Evolutionary conservation across 306 rosid genomes (phyloP), one percentile per base, ranked within the genome.

Genomic region (Comarum palustre): DNA sequence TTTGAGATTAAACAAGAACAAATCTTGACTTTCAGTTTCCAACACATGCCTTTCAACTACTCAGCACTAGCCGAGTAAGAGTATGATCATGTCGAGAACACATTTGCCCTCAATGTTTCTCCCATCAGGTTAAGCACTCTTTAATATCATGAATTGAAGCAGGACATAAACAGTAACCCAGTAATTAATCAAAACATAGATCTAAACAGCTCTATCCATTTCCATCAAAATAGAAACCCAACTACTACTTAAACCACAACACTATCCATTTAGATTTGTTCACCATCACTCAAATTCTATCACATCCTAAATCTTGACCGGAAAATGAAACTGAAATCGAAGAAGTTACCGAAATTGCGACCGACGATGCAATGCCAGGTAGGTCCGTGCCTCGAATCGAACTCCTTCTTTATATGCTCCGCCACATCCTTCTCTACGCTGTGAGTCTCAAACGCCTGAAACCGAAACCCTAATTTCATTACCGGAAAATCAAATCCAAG

Each of bases 341-440:
- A 27, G 19, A 58, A 16, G 31, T 74, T 89, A 93, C 98, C 98
- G 32, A 93, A 93, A 84, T 93, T 93, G 55, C 98, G 91, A 65
- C 98, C 98, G 29, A 93, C 98, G 76, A 93, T 93, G 83, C 97
- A 90, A 85, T 93, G 98, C 98, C 98, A 93, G 43, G 98, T 93
- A 39, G 98, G 91, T 19, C 97, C 97, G 54, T 93, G 96, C 73
- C 84, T 88, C 82, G 77, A 84, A 76, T 93, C 98, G 68, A 93
- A 93, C 83, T 90, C 97, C 82, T 93, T 93, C 96, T 93, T 93
- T 73, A 93, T 93, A 27, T 50, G 73, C 86, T 93, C 98, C 15
- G 98, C 98, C 45, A 90, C 96, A 58, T 93, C 98, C 80, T 93
- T 93, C 90, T 93, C 98, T 6, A 93, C 86, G 65, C 87, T 73